These are phyloP conservation scores for Dendrobium officinale DNA, from an alignment of 106 monocot species.

Conservation along the genomic window DNA sequence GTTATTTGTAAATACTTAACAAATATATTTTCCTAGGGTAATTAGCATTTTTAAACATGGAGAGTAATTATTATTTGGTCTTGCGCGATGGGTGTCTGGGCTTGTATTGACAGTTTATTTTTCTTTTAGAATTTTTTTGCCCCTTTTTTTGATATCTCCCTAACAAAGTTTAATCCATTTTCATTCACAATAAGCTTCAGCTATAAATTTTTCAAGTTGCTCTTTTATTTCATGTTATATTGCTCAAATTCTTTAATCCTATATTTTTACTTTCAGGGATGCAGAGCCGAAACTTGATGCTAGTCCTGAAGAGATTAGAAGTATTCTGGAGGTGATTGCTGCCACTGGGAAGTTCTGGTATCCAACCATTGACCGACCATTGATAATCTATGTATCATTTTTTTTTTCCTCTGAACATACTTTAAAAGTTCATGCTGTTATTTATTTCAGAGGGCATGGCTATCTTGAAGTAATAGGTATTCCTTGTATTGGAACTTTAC, in stretches of 20 bases:
- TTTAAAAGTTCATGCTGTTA: not conserved
- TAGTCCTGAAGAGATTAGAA: conserved; percentile 45
- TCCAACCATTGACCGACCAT: conserved; percentile 4
- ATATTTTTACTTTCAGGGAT: conserved; percentile 18
- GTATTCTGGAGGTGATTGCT: conserved; percentile 75
- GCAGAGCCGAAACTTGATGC: conserved; percentile 36
- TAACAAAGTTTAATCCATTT: not conserved
- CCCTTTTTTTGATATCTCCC: not conserved
- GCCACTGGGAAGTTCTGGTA: conserved; percentile 93
- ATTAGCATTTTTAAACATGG: not conserved
- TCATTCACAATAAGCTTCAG: not conserved
- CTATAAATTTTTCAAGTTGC: not conserved
- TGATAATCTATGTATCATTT: not conserved
- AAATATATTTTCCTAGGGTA: not conserved
- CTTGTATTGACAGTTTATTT: not conserved
- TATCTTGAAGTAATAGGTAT: not conserved
- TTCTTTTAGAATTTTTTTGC: not conserved
- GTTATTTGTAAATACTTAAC: not conserved
- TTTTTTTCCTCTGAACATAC: not conserved
- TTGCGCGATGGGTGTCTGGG: not conserved
- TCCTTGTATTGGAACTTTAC: not conserved
- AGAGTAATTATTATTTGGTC: not conserved
- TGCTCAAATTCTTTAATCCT: not conserved
- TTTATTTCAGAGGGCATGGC: not conserved
- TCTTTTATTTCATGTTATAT: not conserved